phyloP scores from a whole-genome alignment of 352 stramenopile species.

The Thalassiosira pacifica region DNA sequence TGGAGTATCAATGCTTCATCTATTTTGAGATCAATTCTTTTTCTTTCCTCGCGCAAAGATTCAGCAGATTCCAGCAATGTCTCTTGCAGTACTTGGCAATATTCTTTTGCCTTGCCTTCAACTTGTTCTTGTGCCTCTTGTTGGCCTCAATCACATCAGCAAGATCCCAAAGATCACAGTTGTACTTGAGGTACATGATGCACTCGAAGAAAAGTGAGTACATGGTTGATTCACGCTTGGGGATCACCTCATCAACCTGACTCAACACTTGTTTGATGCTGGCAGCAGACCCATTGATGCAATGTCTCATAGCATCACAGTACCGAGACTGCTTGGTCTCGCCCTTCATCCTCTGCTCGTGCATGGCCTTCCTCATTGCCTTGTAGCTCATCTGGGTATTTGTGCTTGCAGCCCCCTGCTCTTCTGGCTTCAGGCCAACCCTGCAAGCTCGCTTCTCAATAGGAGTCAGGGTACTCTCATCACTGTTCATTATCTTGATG shows the following conservation, averaged over 20 bases:
- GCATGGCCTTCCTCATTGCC: not conserved
- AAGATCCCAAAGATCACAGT: constrained; percentile 8
- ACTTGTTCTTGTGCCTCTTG: constrained; percentile 10
- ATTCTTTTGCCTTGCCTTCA: not conserved
- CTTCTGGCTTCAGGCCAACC: not conserved
- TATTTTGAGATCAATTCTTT: constrained; percentile 45
- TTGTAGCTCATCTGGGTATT: not conserved
- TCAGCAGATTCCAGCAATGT: constrained; percentile 17
- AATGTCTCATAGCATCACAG: not conserved
- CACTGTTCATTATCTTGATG: not conserved
- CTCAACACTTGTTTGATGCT: constrained; percentile 10
- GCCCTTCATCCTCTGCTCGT: not conserved
- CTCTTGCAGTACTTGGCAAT: constrained; percentile 6
- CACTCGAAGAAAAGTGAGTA: too few species aligned
- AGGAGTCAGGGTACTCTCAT: constrained; percentile 5
- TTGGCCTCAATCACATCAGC: constrained; percentile 31
- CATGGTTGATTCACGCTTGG: constrained; percentile 2
- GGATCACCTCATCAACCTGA: constrained; percentile 10
- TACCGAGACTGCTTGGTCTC: not conserved
- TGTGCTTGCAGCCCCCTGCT: not conserved
- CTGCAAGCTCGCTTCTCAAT: not conserved
- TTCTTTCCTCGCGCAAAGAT: constrained; percentile 8
- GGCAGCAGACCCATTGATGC: not conserved
- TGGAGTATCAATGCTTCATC: constrained; percentile 22
- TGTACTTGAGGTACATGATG: constrained; percentile 39